phyloP scores from a whole-genome alignment of 176 grass and related monocot species.

The Thinopyrum elongatum region DNA sequence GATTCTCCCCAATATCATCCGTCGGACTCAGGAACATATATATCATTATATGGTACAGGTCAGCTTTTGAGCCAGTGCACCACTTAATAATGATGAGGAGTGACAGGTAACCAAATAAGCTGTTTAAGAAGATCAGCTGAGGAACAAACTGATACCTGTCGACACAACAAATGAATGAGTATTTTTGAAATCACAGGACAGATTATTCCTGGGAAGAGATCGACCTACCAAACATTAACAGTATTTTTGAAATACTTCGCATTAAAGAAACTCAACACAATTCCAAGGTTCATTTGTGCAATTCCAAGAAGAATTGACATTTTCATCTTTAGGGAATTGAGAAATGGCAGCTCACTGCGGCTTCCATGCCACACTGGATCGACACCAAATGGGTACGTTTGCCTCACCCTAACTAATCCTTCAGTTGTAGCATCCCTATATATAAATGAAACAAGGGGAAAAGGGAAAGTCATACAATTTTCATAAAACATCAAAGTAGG shows the following conservation, averaged over 20 bases:
- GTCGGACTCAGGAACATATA: constrained; percentile 97
- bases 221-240: constrained; percentile 76
- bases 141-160: constrained; percentile 91
- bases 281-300: constrained; percentile 95
- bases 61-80: constrained; percentile 81
- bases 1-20: constrained; percentile 80
- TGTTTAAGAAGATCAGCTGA: constrained; percentile 94
- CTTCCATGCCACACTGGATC: constrained; percentile 86
- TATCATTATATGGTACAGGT: constrained; percentile 97
- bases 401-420: constrained; percentile 69
- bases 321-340: constrained; percentile 98
- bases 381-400: constrained; percentile 75
- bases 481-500: not conserved
- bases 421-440: constrained; percentile 64
- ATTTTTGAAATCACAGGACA: not conserved
- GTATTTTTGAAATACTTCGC: constrained; percentile 65
- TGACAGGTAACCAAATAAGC: constrained; percentile 92
- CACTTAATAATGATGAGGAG: constrained; percentile 88
- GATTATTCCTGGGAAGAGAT: not conserved
- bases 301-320: constrained; percentile 93
- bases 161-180: constrained; percentile 6
- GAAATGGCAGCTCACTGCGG: constrained; percentile 81
- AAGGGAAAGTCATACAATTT: not conserved
- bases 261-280: constrained; percentile 91
- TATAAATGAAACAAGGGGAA: constrained; percentile 6